phyloP scores from a whole-genome alignment of 2,329 filamentous ascomycete genomes.

The Epichloe hybrida region DNA sequence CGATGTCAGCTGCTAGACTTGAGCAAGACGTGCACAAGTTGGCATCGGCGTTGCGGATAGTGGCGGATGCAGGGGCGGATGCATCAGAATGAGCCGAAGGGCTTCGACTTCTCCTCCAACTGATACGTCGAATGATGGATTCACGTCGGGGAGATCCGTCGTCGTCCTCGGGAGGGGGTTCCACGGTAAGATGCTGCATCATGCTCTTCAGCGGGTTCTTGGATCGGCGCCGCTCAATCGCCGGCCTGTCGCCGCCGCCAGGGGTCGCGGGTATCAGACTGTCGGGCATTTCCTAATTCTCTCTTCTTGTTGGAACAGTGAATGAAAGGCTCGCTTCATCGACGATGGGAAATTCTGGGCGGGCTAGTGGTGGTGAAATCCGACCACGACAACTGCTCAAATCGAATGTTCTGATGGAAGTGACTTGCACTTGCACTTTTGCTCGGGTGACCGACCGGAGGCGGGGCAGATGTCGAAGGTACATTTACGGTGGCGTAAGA shows the following conservation, averaged over 20 bases:
- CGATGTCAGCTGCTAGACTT: constrained; percentile 20
- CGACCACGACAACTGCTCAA: too few relatives aligned
- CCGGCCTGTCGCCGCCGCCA: constrained; percentile 14
- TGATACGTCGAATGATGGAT: constrained; percentile 22
- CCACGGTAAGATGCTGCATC: constrained; percentile 25
- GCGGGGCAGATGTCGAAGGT: background rate
- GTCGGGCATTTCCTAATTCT: constrained; percentile 13
- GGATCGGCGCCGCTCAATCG: constrained; percentile 17
- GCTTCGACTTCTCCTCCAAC: constrained; percentile 23
- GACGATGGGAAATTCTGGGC: background rate
- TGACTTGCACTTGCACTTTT: too few relatives aligned
- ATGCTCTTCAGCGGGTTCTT: constrained; percentile 23
- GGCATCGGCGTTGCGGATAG: constrained; percentile 16
- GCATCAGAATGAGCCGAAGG: constrained; percentile 21
- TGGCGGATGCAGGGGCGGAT: constrained; percentile 7
- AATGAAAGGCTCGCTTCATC: background rate
- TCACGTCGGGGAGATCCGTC: constrained; percentile 15
- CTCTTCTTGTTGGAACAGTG: background rate
- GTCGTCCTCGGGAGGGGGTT: constrained; percentile 16
- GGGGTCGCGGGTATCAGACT: constrained; percentile 14
- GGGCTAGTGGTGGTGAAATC: too few relatives aligned
- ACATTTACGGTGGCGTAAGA: background rate
- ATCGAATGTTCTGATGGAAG: accelerated
- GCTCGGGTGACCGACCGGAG: too few relatives aligned
- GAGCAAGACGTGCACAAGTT: constrained; percentile 18